Base-by-base conservation (phyloP, 2,329 filamentous ascomycete species). In the Pseudogymnoascus sp. region DNA sequence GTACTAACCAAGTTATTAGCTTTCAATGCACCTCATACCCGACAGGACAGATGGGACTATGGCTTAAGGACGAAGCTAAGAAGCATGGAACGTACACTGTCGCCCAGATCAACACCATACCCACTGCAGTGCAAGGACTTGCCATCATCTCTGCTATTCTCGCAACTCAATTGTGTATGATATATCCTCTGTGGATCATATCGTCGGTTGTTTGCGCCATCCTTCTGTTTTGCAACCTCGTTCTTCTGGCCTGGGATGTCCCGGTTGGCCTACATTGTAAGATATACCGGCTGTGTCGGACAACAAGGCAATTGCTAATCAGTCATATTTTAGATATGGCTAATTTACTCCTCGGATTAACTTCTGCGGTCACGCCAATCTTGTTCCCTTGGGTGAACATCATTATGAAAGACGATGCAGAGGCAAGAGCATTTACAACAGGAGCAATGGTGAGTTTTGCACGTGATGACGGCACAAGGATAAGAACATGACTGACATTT, bases 61-160 rank as follows among this genome's bases (percentile, higher is more conserved):
- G 66, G 66, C 62, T 67, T 7, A 67, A 68, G 57, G 22, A 76
- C 81, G 75, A 77, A 79, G 39, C 11, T 30, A 50, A 50, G 43
- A 50, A 50, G 43, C 43, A 50, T 14, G 43, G 43, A 22, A 66
- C 63, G 5, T 73, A 70, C 39, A 65, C 70, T 1, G 64, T 70
- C 1, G 62, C 69, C 0, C 62, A 73, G 14, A 71, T 73, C 47
- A 72, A 73, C 63, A 70, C 67, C 6, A 60, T 64, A 4, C 64
- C 64, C 2, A 65, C 64, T 18, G 63, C 67, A 1, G 67, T 64
- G 0, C 68, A 71, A 35, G 69, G 63, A 1, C 66, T 72, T 11
- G 68, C 70, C 1, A 65, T 72, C 4, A 61, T 73, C 2, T 62
- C 62, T 2, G 65, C 67, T 1, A 59, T 69, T 4, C 25, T 70